phyloP scores from a whole-genome alignment of 1,284 basidiomycete species.

The Tilletia indica region DNA sequence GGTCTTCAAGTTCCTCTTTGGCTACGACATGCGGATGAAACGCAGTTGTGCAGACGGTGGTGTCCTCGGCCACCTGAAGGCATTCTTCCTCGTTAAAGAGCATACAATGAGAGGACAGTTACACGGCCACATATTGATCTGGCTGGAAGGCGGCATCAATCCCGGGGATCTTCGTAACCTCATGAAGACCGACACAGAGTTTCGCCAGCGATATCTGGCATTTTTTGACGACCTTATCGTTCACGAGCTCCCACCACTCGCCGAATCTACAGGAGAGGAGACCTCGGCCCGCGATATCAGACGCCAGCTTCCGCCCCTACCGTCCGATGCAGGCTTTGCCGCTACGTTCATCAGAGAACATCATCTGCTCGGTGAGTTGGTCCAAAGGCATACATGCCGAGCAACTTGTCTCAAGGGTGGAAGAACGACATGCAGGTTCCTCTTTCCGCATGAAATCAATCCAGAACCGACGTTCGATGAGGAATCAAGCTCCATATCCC shows the following conservation, averaged over 20 bases:
- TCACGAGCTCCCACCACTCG: not conserved
- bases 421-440: not conserved
- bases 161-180: not conserved
- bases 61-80: too few species aligned
- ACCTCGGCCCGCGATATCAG: not conserved
- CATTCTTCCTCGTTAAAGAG: too few species aligned
- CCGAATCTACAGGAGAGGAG: too few species aligned
- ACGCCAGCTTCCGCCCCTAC: not conserved
- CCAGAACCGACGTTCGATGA: not conserved
- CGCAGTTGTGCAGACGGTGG: too few species aligned
- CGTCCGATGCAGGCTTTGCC: not conserved
- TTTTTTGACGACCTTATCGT: not conserved
- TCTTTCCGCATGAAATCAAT: not conserved
- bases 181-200: not conserved
- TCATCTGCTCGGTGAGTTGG: not conserved
- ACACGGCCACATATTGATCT: too few species aligned
- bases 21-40: too few species aligned
- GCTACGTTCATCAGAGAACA: too few species aligned
- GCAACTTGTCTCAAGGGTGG: not conserved
- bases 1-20: too few species aligned
- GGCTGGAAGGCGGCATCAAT: not conserved
- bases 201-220: not conserved
- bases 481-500: not conserved
- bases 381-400: not conserved
- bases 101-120: too few species aligned